Evolutionary conservation across 495 filamentous ascomycete species (phyloP).

Genomic region (Aspergillus carlsbadensis): DNA sequence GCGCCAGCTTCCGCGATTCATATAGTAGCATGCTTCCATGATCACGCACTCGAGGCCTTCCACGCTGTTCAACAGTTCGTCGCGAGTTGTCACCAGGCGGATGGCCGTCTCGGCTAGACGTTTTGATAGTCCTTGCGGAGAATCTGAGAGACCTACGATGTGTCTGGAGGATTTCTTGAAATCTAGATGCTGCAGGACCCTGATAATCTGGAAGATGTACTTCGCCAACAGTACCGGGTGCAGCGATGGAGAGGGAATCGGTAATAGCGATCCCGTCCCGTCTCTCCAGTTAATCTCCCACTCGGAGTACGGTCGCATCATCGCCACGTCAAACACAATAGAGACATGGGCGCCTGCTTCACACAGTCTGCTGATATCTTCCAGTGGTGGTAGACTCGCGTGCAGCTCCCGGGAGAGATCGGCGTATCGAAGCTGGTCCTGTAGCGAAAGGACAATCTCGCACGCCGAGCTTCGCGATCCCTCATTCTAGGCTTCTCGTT

Average conservation of each 20-base stretch:
- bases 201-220: conserved; percentile 24
- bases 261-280: neutral
- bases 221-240: conserved; percentile 8
- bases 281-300: neutral
- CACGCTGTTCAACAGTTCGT: conserved; percentile 41
- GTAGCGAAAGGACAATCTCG: neutral
- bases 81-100: conserved; percentile 42
- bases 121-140: conserved; percentile 1
- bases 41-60: conserved; percentile 52
- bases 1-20: conserved; percentile 45
- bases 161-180: conserved; percentile 15
- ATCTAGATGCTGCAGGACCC: conserved; percentile 26
- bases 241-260: neutral
- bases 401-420: conserved; percentile 1
- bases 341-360: neutral
- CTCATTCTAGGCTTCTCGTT: neutral
- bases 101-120: conserved; percentile 29
- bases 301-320: neutral
- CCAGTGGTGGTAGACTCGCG: neutral
- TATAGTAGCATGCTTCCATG: conserved; percentile 44
- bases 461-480: neutral
- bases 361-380: neutral
- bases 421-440: neutral
- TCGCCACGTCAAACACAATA: neutral
- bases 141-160: neutral